Conservation (phyloP, 768 basidiomycete genomes). For the Cyclocybe aegerita region DNA sequence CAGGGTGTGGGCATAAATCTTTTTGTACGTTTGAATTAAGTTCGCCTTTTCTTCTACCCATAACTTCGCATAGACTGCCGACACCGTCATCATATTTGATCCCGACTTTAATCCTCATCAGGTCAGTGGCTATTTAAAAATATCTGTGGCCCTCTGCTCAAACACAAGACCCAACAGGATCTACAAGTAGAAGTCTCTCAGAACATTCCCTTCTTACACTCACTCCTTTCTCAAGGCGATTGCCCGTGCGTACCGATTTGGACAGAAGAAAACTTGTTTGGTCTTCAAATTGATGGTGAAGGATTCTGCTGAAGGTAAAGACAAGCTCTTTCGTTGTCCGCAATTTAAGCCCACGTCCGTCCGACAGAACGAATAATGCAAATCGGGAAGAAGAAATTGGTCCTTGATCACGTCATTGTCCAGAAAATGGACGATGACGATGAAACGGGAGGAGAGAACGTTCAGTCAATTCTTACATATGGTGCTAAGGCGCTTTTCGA, state of each 20-base stretch:
- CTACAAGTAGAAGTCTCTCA: conserved; percentile 64
- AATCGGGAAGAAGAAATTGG: conserved; percentile 92
- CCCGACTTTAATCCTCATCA: conserved; percentile 99
- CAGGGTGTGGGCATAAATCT: conserved; percentile 91
- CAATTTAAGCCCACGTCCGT: conserved; percentile 4
- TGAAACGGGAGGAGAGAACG: conserved; percentile 64
- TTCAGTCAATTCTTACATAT: conserved; percentile 87
- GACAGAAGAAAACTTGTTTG: conserved; percentile 91
- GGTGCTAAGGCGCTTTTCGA: conserved; percentile 88
- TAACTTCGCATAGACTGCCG: conserved; percentile 61
- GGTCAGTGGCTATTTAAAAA: conserved; percentile 36
- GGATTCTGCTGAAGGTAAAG: conserved; percentile 82
- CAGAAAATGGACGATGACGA: conserved; percentile 94
- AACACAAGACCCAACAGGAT: conserved; percentile 46
- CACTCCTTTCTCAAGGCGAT: conserved; percentile 64
- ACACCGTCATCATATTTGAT: conserved; percentile 92
- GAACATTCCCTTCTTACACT: neutral
- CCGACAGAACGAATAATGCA: conserved; percentile 83
- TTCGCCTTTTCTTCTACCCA: neutral
- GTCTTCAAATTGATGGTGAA: conserved; percentile 98
- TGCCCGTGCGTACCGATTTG: conserved; percentile 90
- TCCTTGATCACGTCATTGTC: conserved; percentile 92
- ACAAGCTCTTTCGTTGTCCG: neutral
- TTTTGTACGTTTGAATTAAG: conserved; percentile 30
- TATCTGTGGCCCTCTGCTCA: neutral